phyloP scores from a whole-genome alignment of 371 early-diverging fungal species.

The Mucor circinelloides region DNA sequence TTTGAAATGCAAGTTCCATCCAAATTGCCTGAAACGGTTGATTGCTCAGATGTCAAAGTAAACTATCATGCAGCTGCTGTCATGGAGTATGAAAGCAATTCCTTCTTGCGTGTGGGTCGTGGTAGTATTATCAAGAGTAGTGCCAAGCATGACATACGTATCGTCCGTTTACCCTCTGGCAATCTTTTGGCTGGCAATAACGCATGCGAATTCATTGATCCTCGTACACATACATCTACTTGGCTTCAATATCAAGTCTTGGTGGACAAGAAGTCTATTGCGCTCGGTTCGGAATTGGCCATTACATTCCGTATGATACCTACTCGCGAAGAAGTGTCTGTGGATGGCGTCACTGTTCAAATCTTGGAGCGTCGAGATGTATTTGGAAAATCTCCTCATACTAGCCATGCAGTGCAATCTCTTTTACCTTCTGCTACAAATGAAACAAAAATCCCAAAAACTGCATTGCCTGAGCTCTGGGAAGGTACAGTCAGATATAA shows the following conservation, averaged over 20 bases:
- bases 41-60: conserved; percentile 18
- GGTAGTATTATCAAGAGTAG: not conserved
- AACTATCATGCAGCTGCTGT: conserved; percentile 17
- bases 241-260: conserved; percentile 22
- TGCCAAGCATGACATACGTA: not conserved
- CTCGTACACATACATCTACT: conserved; percentile 2
- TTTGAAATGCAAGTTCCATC: conserved; percentile 26
- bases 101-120: not conserved
- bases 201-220: conserved; percentile 4
- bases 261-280: conserved; percentile 15
- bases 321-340: not conserved
- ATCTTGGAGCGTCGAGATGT: conserved; percentile 15
- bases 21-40: conserved; percentile 13
- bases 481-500: conserved; percentile 14
- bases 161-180: conserved; percentile 11
- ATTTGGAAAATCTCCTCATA: not conserved
- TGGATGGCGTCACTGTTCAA: conserved; percentile 11
- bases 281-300: conserved; percentile 13
- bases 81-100: conserved; percentile 5
- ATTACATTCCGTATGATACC: conserved; percentile 14
- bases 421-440: not conserved
- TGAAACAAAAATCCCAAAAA: not conserved
- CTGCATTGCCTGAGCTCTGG: not conserved
- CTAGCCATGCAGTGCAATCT: conserved; percentile 2
- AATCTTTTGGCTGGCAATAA: conserved; percentile 1